phyloP scores from a whole-genome alignment of 2,329 filamentous ascomycete genomes.

The Aspergillus puulaauensis region DNA sequence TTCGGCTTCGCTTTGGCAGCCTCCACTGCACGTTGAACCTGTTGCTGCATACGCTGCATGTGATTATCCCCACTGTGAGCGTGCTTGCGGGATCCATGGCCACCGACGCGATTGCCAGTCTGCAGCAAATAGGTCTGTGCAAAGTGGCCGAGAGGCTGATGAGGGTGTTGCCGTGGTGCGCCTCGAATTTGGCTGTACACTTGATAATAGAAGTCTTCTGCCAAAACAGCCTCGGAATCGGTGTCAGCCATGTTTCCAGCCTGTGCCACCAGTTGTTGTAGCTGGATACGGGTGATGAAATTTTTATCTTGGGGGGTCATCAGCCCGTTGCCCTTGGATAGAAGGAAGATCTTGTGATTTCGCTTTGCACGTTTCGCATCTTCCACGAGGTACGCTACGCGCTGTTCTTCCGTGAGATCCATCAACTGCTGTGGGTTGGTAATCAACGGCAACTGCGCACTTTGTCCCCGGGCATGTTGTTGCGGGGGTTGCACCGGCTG shows the following conservation, averaged over 20 bases:
- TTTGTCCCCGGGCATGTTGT: constrained; percentile 35
- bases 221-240: constrained; percentile 74
- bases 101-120: constrained; percentile 79
- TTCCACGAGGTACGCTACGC: constrained; percentile 78
- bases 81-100: constrained; percentile 64
- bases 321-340: constrained; percentile 91
- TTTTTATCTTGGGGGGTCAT: constrained; percentile 99
- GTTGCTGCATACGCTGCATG: constrained; percentile 98
- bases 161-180: constrained; percentile 83
- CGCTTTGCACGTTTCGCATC: constrained; percentile 94
- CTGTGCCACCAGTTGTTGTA: constrained; percentile 91
- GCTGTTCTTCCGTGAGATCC: constrained; percentile 79
- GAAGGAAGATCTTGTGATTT: constrained; percentile 94
- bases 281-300: constrained; percentile 95
- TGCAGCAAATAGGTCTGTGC: constrained; percentile 97
- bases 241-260: constrained; percentile 83
- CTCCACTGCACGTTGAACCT: constrained; percentile 94
- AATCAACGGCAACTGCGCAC: constrained; percentile 52
- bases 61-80: constrained; percentile 89
- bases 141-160: constrained; percentile 91
- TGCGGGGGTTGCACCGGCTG: constrained; percentile 34
- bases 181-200: constrained; percentile 94
- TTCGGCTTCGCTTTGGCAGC: constrained; percentile 97
- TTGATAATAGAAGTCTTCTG: constrained; percentile 98
- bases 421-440: constrained; percentile 72